Evolutionary conservation across 106 monocot species (phyloP).

Genomic region (Dendrobium huoshanense): DNA sequence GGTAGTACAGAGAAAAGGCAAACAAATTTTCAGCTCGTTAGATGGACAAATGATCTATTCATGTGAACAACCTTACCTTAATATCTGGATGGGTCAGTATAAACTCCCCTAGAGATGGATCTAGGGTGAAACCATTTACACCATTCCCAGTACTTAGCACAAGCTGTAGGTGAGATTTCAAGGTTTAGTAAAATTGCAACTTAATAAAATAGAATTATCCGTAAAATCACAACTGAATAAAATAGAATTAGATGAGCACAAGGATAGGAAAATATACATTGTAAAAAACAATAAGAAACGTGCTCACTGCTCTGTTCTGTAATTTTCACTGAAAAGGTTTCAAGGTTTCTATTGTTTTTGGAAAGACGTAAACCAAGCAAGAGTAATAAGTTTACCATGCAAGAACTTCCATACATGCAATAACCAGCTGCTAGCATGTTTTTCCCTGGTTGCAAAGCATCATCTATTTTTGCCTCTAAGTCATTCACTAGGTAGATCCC

Average conservation of each 20-base stretch:
- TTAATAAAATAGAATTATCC: not conserved
- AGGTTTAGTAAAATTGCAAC: not conserved
- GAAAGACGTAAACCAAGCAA: not conserved
- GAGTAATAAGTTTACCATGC: slow-evolving; percentile 50
- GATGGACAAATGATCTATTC: no score
- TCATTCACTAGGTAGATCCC: slow-evolving; percentile 79
- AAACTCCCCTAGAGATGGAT: slow-evolving; percentile 99
- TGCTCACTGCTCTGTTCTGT: no score
- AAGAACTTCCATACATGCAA: slow-evolving; percentile 99
- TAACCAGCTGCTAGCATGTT: slow-evolving; percentile 95
- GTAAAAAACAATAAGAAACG: no score
- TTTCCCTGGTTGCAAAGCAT: slow-evolving; percentile 82
- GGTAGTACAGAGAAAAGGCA: no score
- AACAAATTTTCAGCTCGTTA: no score
- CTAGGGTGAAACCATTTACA: slow-evolving; percentile 94
- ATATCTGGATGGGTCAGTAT: slow-evolving; percentile 91
- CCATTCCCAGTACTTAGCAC: slow-evolving; percentile 83
- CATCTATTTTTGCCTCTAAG: slow-evolving; percentile 49
- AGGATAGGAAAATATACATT: no score
- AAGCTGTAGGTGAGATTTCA: slow-evolving; percentile 45
- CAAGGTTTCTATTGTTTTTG: not conserved
- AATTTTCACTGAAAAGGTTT: no score
- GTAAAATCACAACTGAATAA: no score
- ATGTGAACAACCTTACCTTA: slow-evolving; percentile 35
- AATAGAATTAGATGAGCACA: no score